phyloP scores from a whole-genome alignment of 2,329 filamentous ascomycete genomes.

The Aureobasidium sp. region DNA sequence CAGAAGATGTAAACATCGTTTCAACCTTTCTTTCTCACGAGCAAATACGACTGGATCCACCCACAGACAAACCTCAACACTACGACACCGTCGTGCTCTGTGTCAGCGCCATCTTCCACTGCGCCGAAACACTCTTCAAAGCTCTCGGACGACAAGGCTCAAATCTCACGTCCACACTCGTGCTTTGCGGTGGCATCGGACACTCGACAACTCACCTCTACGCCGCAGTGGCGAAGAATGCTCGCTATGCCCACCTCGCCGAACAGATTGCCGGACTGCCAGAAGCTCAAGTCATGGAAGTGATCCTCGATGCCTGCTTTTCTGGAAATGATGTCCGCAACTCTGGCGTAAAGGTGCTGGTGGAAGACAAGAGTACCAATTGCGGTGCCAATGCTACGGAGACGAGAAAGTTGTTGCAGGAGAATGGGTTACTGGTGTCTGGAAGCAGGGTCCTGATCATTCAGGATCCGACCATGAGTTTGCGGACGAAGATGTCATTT shows the following conservation, averaged over 20 bases:
- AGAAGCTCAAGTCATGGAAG: slow-evolving; percentile 35
- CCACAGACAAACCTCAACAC: background rate
- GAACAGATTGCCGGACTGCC: slow-evolving; percentile 30
- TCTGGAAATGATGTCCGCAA: slow-evolving; percentile 22
- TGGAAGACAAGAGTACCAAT: slow-evolving; percentile 42
- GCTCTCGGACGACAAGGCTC: slow-evolving; percentile 26
- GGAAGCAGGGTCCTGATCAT: slow-evolving; percentile 31
- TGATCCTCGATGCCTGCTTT: slow-evolving; percentile 30
- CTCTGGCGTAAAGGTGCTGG: slow-evolving; percentile 28
- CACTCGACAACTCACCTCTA: slow-evolving; percentile 41
- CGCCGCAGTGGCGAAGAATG: slow-evolving; percentile 32
- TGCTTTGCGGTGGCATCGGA: slow-evolving; percentile 41
- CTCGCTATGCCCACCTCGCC: slow-evolving; percentile 24
- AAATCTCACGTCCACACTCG: slow-evolving; percentile 30
- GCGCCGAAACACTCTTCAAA: slow-evolving; percentile 32
- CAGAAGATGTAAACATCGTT: slow-evolving; percentile 26
- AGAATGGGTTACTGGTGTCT: slow-evolving; percentile 19
- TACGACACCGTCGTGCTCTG: slow-evolving; percentile 35
- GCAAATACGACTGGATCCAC: slow-evolving; percentile 19
- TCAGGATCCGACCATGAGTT: slow-evolving; percentile 43
- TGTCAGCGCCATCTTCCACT: slow-evolving; percentile 33
- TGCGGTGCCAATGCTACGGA: slow-evolving; percentile 40
- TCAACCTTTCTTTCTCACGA: slow-evolving; percentile 27
- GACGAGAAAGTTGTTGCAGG: slow-evolving; percentile 32
- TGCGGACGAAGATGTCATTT: slow-evolving; percentile 38